A percentile compares a stretch with the other conserved stretches of the same genome.
Evolutionary conservation across 2,329 filamentous ascomycete species (phyloP).

Genomic region (Colletotrichum zoysiae): DNA sequence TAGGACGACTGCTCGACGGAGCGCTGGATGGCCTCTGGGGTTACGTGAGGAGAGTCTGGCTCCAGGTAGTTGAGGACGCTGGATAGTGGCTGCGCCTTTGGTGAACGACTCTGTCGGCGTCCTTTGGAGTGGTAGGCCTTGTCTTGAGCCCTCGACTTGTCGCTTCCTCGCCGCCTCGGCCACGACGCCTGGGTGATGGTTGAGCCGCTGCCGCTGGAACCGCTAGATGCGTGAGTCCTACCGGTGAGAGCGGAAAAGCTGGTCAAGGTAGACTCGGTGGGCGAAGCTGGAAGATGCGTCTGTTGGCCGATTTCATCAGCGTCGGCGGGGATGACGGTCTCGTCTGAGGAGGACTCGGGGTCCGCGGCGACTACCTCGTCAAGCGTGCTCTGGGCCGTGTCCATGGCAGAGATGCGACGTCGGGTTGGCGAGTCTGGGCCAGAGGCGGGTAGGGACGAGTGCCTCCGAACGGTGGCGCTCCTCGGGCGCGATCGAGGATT

Average conservation of each 20-base stretch:
- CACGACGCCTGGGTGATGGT: constrained; percentile 54
- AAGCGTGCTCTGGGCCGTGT: constrained; percentile 2
- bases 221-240: constrained; percentile 51
- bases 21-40: constrained; percentile 50
- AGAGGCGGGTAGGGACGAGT: constrained; percentile 19
- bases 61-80: constrained; percentile 68
- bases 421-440: constrained; percentile 9
- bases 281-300: constrained; percentile 45
- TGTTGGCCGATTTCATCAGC: constrained; percentile 9
- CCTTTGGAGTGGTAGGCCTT: constrained; percentile 43
- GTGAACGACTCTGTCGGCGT: constrained; percentile 36
- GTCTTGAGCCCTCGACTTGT: constrained; percentile 33
- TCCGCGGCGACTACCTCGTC: constrained; percentile 18
- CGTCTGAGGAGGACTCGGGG: constrained; percentile 33
- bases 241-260: constrained; percentile 46
- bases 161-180: constrained; percentile 33
- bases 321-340: constrained; percentile 26
- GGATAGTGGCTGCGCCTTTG: constrained; percentile 38
- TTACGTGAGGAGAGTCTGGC: constrained; percentile 65
- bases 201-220: constrained; percentile 57
- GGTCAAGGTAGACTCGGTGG: constrained; percentile 50
- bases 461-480: constrained; percentile 36
- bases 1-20: constrained; percentile 49
- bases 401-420: constrained; percentile 5
- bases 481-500: constrained; percentile 31